Base-by-base conservation (phyloP, 805 yeast genomes). In the Yarrowia hollandica region DNA sequence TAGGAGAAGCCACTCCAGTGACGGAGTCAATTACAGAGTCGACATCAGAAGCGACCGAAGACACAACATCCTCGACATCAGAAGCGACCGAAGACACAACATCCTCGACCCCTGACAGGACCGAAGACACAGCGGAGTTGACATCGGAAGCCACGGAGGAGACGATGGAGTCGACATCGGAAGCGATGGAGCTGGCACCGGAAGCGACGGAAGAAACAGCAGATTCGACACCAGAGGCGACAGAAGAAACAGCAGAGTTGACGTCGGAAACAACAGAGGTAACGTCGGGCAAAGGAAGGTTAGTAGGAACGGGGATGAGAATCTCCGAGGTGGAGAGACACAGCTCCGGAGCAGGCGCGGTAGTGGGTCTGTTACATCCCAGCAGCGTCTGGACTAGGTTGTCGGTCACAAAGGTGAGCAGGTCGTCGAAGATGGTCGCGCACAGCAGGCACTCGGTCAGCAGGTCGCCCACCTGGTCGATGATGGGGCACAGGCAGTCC, bases 381-480 rank as follows among this genome's bases (percentile, higher is more conserved):
- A 48, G 55, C 15, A 48, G 22, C 8, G 4, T 21, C 18, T 33
- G 19, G 4, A 48, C 26, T 10, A 48, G 14, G 1, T 21, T 15
- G 39, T 48, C 39, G 2, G 55, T 48, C 10, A 48, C 16, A 6
- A 33, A 2, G 8, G 22, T 15, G 14, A 33, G 39, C 7, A 48
- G 30, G 8, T 22, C 30, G 15, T 30, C 55, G 6, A 48, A 23
- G 15, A 48, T 15, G 30, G 55, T 33, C 12, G 30, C 23, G 33
- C 55, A 48, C 35, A 48, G 39, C 38, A 48, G 22, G 15, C 55
- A 48, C 39, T 48, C 39, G n/a, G 55, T 48, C 5, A 48, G 30
- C 3, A 48, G 30, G 8, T 33, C 55, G 9, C 12, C 39, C 10
- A 48, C 16, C 30, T 30, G 39, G 10, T 16, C 12, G 12, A 48